phyloP scores from a whole-genome alignment of 2,329 filamentous ascomycete species.

The Fonsecaea nubica region DNA sequence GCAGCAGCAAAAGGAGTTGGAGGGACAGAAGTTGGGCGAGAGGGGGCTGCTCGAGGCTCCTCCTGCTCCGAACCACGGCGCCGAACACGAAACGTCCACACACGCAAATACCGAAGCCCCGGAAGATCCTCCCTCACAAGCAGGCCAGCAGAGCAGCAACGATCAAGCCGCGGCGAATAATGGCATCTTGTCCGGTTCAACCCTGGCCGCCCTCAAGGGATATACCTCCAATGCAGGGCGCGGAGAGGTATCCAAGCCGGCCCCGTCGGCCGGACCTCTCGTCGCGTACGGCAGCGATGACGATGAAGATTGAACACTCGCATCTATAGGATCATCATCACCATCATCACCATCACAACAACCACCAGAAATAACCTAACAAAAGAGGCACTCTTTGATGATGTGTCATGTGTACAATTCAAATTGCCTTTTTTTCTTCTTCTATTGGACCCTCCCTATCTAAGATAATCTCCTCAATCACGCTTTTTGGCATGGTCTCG shows the following conservation, averaged over 20 bases:
- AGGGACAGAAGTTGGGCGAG: slow-evolving; percentile 62
- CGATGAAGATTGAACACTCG: slow-evolving; percentile 65
- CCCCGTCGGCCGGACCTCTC: slow-evolving; percentile 70
- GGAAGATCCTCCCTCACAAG: slow-evolving; percentile 24
- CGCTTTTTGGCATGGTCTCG: no score
- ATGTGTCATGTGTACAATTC: no score
- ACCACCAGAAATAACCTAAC: neutral
- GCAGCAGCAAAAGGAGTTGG: slow-evolving; percentile 66
- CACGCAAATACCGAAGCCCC: slow-evolving; percentile 21
- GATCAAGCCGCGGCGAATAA: slow-evolving; percentile 44
- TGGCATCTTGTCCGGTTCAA: slow-evolving; percentile 82
- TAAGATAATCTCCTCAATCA: no score
- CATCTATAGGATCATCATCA: neutral
- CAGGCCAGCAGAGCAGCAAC: slow-evolving; percentile 40
- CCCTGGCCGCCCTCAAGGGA: slow-evolving; percentile 76
- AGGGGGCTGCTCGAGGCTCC: slow-evolving; percentile 55
- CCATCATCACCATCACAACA: no score
- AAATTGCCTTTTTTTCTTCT: no score
- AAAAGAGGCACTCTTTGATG: no score
- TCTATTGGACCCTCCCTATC: no score
- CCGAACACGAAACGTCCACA: slow-evolving; percentile 27
- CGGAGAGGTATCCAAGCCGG: slow-evolving; percentile 55
- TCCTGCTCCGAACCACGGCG: slow-evolving; percentile 30
- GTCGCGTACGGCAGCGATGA: slow-evolving; percentile 92
- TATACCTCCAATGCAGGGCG: slow-evolving; percentile 54